Conservation (phyloP, 2,329 filamentous ascomycete species). For the Sphaerulina vaccinii region DNA sequence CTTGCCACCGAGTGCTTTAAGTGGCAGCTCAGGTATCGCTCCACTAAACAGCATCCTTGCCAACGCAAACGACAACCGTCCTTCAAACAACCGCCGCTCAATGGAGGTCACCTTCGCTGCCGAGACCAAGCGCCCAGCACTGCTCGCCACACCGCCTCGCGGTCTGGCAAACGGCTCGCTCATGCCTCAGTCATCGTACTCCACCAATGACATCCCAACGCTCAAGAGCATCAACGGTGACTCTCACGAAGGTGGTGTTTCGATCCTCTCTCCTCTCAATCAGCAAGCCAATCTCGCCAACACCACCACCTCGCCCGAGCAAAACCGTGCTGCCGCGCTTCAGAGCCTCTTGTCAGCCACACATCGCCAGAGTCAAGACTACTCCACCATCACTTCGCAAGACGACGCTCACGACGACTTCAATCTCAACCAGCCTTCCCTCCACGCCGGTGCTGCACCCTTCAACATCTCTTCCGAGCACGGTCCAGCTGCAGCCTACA, state of each 20-base stretch:
- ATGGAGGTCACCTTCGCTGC: constrained; percentile 47
- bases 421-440: constrained; percentile 66
- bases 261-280: constrained; percentile 30
- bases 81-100: constrained; percentile 47
- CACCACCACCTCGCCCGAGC: constrained; percentile 42
- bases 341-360: constrained; percentile 62
- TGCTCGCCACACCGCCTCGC: constrained; percentile 59
- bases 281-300: constrained; percentile 27
- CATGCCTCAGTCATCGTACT: constrained; percentile 84
- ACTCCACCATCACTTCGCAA: constrained; percentile 52
- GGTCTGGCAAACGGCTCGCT: constrained; percentile 59
- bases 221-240: constrained; percentile 64
- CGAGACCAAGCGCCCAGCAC: constrained; percentile 48
- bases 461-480: constrained; percentile 62
- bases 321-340: constrained; percentile 66
- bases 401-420: constrained; percentile 52
- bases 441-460: constrained; percentile 76
- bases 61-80: constrained; percentile 44
- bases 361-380: constrained; percentile 71
- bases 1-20: constrained; percentile 38
- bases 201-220: constrained; percentile 83
- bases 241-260: constrained; percentile 50
- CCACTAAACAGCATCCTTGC: constrained; percentile 41
- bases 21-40: constrained; percentile 36
- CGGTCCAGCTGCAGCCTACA: constrained; percentile 38